These are phyloP conservation scores for Fraxinus dipetala DNA, from an alignment of 305 asterid genomes.

Conservation along the genomic window DNA sequence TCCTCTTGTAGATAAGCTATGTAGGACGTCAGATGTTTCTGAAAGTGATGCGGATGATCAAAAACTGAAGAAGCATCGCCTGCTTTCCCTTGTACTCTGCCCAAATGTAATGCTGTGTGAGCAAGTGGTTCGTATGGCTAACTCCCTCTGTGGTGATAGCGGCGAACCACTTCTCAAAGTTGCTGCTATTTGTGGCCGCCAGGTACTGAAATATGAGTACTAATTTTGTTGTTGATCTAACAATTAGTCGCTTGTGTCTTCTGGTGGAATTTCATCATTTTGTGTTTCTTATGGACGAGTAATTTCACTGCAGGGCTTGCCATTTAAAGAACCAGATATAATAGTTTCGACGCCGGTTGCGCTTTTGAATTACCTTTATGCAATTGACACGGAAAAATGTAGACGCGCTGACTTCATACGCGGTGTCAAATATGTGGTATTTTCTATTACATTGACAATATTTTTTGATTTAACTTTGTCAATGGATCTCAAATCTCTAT, in stretches of 20 bases:
- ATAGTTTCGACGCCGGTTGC: conserved; percentile 93
- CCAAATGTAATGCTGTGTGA: conserved; percentile 95
- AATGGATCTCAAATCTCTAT: not conserved
- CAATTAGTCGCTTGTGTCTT: not conserved
- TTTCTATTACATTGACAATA: conserved; percentile 13
- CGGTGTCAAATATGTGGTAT: conserved; percentile 76
- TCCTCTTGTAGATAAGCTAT: conserved; percentile 69
- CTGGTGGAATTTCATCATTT: conserved; percentile 2
- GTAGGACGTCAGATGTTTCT: conserved; percentile 34
- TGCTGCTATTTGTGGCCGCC: conserved; percentile 85
- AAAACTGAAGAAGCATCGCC: conserved; percentile 31
- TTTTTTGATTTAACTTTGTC: not conserved
- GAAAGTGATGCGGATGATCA: conserved; percentile 32
- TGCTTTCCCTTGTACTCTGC: conserved; percentile 73
- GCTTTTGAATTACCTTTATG: conserved; percentile 71
- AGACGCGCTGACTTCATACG: conserved; percentile 60
- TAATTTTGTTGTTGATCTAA: not conserved
- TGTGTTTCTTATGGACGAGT: conserved; percentile 18
- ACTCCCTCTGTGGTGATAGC: conserved; percentile 48
- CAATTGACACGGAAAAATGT: conserved; percentile 58
- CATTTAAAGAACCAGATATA: conserved; percentile 66
- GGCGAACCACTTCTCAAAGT: conserved; percentile 64
- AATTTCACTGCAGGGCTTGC: conserved; percentile 61
- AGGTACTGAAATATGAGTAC: conserved; percentile 41
- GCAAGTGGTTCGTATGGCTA: conserved; percentile 95